These are phyloP conservation scores for Penicillium thymicola DNA, from an alignment of 2,329 filamentous ascomycete genomes.

Conservation along the genomic window DNA sequence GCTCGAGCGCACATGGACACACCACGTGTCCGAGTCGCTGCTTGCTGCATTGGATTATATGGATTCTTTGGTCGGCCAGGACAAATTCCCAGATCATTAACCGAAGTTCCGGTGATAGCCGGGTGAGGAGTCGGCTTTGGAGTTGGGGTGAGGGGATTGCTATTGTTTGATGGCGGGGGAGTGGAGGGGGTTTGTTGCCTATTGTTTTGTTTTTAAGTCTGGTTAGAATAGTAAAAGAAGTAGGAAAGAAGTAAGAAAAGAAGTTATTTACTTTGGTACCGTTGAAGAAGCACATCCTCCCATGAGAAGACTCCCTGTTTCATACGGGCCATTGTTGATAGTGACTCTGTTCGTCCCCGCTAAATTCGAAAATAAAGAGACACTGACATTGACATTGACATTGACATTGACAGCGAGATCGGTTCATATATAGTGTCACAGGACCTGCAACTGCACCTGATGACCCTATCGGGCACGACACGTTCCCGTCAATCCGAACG, in stretches of 20 bases:
- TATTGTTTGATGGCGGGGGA: slow-evolving; percentile 16
- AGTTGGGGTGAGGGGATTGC: slow-evolving; percentile 18
- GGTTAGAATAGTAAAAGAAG: too few species aligned
- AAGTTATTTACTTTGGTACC: slow-evolving; percentile 33
- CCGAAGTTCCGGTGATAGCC: slow-evolving; percentile 36
- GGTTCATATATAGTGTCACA: not conserved
- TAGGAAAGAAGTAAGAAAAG: not conserved
- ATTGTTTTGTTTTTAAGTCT: not conserved
- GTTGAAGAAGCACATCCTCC: slow-evolving; percentile 41
- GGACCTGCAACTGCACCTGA: slow-evolving; percentile 4
- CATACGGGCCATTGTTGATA: slow-evolving; percentile 30
- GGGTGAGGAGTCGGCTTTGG: slow-evolving; percentile 29
- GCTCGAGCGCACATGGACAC: slow-evolving; percentile 20
- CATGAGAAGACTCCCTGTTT: slow-evolving; percentile 40
- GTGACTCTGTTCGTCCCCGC: not conserved
- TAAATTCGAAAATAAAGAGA: not conserved
- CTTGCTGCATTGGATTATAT: slow-evolving; percentile 35
- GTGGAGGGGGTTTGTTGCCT: slow-evolving; percentile 32
- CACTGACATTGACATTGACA: not conserved
- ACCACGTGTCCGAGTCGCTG: slow-evolving; percentile 33
- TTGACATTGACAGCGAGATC: not conserved
- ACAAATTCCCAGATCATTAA: slow-evolving; percentile 38
- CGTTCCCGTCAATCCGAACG: slow-evolving; percentile 13
- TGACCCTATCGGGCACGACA: slow-evolving; percentile 8
- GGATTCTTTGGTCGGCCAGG: slow-evolving; percentile 31